Percentiles rank a stretch among this genome's conserved stretches.
phyloP scores from a whole-genome alignment of 805 yeast species.

The Komagataella ulmi region DNA sequence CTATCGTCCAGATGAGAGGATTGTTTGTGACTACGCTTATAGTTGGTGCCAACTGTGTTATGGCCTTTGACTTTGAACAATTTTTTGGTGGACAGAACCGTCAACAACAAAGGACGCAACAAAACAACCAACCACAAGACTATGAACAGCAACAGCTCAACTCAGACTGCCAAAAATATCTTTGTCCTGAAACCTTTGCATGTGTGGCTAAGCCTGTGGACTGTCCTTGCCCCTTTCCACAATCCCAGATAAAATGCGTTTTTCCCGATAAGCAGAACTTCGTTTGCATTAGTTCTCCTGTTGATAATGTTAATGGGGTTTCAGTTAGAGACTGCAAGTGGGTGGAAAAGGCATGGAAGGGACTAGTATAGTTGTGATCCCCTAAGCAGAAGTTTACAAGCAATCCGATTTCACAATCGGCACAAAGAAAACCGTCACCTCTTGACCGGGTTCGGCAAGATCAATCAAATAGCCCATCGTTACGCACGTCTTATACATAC shows the following conservation, averaged over 20 bases:
- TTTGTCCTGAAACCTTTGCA: slow-evolving; percentile 72
- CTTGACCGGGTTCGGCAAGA: not conserved
- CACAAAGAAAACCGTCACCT: not conserved
- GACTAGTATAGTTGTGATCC: slow-evolving; percentile 22
- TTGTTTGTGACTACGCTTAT: not conserved
- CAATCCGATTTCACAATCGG: too few relatives aligned
- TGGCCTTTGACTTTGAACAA: slow-evolving; percentile 16
- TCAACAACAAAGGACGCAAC: slow-evolving; percentile 10
- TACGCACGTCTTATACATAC: not conserved
- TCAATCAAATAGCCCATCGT: not conserved
- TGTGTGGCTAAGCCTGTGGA: slow-evolving; percentile 61
- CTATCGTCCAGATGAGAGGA: not conserved
- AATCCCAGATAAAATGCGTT: slow-evolving; percentile 69
- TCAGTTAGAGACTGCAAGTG: slow-evolving; percentile 76
- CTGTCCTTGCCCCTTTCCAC: slow-evolving; percentile 89
- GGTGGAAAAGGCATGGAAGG: slow-evolving; percentile 63
- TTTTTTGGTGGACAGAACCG: slow-evolving; percentile 13
- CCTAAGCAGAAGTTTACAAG: not conserved
- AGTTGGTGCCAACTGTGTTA: not conserved
- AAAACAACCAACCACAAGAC: slow-evolving; percentile 7
- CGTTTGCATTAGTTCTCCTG: slow-evolving; percentile 32
- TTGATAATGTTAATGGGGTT: slow-evolving; percentile 22
- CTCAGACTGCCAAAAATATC: slow-evolving; percentile 43
- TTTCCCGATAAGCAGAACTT: slow-evolving; percentile 53
- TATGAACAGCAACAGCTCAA: slow-evolving; percentile 25